Base-by-base conservation (phyloP, 495 filamentous ascomycete species). In the Penicillium ochrochloron region DNA sequence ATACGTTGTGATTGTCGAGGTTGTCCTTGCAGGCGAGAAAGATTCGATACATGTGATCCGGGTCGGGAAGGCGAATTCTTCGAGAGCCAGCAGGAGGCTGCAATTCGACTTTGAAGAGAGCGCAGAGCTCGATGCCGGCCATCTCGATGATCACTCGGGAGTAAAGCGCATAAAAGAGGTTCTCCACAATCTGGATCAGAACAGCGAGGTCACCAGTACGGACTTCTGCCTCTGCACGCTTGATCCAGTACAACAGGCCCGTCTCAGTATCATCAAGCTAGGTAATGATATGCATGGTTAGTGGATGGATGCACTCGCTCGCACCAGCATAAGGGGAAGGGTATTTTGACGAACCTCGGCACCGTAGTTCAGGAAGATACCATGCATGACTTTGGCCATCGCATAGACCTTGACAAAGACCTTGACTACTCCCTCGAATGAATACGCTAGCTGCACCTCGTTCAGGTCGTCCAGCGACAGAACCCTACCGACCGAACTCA, bases 141-240 rank as follows among this genome's bases (percentile, higher is more conserved):
- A 81, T 70, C 48, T 82, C 79, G 46, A 79, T 66, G 12, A 72
- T 66, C 6, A 82, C 41, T 51, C 77, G 67, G 0, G 78, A 65
- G 50, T 80, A 82, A 21, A 79, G 46, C 9, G 71, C 63, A 56
- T 78, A 77, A 21, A 73, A 82, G 11, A 82, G 63, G 23, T 72
- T 71, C 37, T 82, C 76, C 15, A 75, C 64, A 19, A 62, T 69
- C 6, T 74, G 67, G 53, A 79, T 71, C 17, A 82, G 63, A 5
- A 59, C 57, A 14, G 57, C 44, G 6, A 80, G 63, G 1, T 71
- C 69, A 3, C 68, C 54, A 15, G 68, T 71, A 33, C 52, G 62
- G 7, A 77, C 60, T 14, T 73, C 39, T 17, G 59, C 46, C 41
- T 82, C 77, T 5, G 72, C 69, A 14, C 64, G 66, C 27, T 63